Percentiles rank a stretch among this genome's conserved stretches.
phyloP scores from a whole-genome alignment of 2,329 filamentous ascomycete species.

The Phoma herbarum region DNA sequence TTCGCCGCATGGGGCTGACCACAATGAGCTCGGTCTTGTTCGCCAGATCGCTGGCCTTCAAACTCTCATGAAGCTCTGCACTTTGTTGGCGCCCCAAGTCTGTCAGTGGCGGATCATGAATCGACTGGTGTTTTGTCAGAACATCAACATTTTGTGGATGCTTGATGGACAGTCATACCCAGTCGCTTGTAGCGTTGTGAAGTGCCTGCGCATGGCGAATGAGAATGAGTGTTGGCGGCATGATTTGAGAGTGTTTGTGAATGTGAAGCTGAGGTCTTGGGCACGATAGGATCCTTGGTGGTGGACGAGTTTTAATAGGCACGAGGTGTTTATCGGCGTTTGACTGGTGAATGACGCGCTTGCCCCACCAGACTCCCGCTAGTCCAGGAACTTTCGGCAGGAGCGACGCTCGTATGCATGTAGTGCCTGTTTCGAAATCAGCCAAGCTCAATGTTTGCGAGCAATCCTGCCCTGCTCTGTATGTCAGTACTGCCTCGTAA shows the following conservation, averaged over 20 bases:
- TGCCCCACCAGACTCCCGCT: constrained; percentile 19
- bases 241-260: constrained; percentile 23
- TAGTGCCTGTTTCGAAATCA: not conserved
- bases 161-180: constrained; percentile 20
- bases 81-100: constrained; percentile 55
- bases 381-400: constrained; percentile 11
- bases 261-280: not conserved
- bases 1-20: constrained; percentile 71
- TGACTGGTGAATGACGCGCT: constrained; percentile 22
- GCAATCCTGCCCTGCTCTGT: not conserved
- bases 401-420: constrained; percentile 2
- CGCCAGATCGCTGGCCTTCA: constrained; percentile 50
- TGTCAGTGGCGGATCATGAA: constrained; percentile 55
- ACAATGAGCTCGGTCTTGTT: constrained; percentile 64
- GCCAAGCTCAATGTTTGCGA: not conserved
- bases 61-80: constrained; percentile 49
- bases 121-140: constrained; percentile 25
- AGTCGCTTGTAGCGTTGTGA: constrained; percentile 56
- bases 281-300: not conserved
- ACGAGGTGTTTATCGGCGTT: constrained; percentile 13
- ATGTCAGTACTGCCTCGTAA: not conserved
- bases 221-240: constrained; percentile 57
- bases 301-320: constrained; percentile 16
- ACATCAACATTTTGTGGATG: not conserved
- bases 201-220: constrained; percentile 57